Conservation (phyloP, 1,284 basidiomycete species). For the Meira nashicola region DNA sequence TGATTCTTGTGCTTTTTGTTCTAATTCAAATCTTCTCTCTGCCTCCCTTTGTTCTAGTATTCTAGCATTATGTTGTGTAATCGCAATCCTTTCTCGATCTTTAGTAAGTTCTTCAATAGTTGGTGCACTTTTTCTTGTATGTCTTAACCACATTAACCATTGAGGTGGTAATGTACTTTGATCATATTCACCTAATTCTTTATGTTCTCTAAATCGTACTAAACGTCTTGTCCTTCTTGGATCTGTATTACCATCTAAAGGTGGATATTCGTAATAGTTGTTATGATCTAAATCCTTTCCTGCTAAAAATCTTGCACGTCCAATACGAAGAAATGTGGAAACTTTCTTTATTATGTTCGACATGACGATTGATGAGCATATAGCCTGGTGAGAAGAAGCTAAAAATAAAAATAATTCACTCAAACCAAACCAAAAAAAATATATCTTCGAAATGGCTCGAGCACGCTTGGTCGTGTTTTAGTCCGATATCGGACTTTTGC, state of each 20-base stretch:
- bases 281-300: slow-evolving; percentile 42
- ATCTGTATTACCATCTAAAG: slow-evolving; percentile 33
- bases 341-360: neutral
- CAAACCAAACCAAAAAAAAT: too few species aligned
- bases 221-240: slow-evolving; percentile 35
- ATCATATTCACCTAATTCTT: slow-evolving; percentile 36
- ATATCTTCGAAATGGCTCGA: too few species aligned
- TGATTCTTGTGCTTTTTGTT: neutral
- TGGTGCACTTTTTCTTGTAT: slow-evolving; percentile 36
- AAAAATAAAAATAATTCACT: neutral
- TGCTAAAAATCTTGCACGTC: slow-evolving; percentile 34
- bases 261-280: slow-evolving; percentile 40
- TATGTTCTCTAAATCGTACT: slow-evolving; percentile 30
- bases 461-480: too few species aligned
- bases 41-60: slow-evolving; percentile 11
- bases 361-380: too few species aligned
- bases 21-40: neutral
- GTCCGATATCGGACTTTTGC: too few species aligned
- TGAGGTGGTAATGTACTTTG: slow-evolving; percentile 43
- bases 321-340: slow-evolving; percentile 29
- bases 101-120: slow-evolving; percentile 25
- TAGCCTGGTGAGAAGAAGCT: too few species aligned
- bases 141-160: slow-evolving; percentile 49
- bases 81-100: slow-evolving; percentile 17
- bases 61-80: slow-evolving; percentile 20